Conservation (phyloP, 108 stramenopile genomes). For the Skeletonema potamos region DNA sequence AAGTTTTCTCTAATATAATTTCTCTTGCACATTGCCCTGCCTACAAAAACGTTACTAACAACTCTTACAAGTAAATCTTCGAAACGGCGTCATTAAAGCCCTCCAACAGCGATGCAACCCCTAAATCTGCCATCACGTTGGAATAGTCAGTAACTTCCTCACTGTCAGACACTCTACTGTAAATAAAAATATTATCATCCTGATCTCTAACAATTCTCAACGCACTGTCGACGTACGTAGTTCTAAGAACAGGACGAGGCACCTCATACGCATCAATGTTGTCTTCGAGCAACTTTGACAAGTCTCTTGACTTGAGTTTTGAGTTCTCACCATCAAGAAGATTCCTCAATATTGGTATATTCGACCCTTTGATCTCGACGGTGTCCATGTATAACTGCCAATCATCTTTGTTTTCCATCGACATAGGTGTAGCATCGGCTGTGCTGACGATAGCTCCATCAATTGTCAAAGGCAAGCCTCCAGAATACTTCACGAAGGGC, state of each 20-base stretch:
- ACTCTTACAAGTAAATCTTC: slow-evolving; percentile 65
- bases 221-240: slow-evolving; percentile 58
- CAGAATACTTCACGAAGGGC: slow-evolving; percentile 62
- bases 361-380: slow-evolving; percentile 83
- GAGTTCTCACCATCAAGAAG: slow-evolving; percentile 59
- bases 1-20: background rate
- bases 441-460: slow-evolving; percentile 84
- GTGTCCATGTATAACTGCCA: slow-evolving; percentile 76
- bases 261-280: slow-evolving; percentile 52
- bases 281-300: slow-evolving; percentile 67
- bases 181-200: slow-evolving; percentile 80
- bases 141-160: slow-evolving; percentile 67
- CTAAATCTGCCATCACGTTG: slow-evolving; percentile 68
- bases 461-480: slow-evolving; percentile 75
- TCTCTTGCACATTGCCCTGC: background rate
- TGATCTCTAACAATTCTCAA: slow-evolving; percentile 80
- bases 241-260: slow-evolving; percentile 66
- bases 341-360: slow-evolving; percentile 65
- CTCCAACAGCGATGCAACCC: slow-evolving; percentile 64
- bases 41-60: background rate
- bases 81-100: slow-evolving; percentile 79
- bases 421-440: slow-evolving; percentile 53
- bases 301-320: slow-evolving; percentile 56
- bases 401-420: slow-evolving; percentile 25
- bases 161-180: slow-evolving; percentile 56